Conservation (phyloP, 2,329 filamentous ascomycete species). For the Fusarium poae region DNA sequence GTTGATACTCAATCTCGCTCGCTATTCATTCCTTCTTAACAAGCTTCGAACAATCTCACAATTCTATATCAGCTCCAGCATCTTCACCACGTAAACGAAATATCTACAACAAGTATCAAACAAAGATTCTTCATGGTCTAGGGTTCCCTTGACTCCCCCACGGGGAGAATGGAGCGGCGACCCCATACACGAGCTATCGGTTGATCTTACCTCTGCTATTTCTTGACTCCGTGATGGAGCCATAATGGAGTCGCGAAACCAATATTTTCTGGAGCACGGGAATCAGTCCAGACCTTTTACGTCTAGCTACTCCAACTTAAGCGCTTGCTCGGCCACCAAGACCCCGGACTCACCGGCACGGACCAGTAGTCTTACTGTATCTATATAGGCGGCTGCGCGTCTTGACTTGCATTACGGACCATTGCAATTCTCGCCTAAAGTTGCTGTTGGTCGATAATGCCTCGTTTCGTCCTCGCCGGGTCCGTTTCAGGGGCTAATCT, state of each 20-base stretch:
- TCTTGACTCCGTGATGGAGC: constrained; percentile 9
- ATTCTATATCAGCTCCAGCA: not conserved
- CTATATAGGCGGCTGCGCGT: constrained; percentile 1
- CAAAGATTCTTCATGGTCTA: not conserved
- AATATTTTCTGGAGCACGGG: not conserved
- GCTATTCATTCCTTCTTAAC: not conserved
- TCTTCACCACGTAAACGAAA: not conserved
- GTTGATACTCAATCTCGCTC: not conserved
- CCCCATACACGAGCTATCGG: constrained; percentile 16
- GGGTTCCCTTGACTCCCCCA: not conserved
- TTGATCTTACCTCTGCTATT: constrained; percentile 19
- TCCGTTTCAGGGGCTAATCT: not conserved
- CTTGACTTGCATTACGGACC: not conserved
- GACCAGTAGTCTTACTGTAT: constrained; percentile 18
- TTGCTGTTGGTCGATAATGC: constrained; percentile 12
- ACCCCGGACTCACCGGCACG: constrained; percentile 30
- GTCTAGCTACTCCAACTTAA: constrained; percentile 9
- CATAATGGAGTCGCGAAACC: constrained; percentile 11
- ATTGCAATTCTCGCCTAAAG: constrained; percentile 26
- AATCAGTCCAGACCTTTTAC: constrained; percentile 7
- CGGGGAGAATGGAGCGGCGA: constrained; percentile 2
- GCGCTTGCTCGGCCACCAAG: not conserved
- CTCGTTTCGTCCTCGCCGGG: constrained; percentile 2
- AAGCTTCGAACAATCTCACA: not conserved
- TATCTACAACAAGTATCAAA: not conserved